Evolutionary conservation across 2,329 filamentous ascomycete species (phyloP), one percentile per base, ranked within the genome.

Genomic region (Aspergillus arachidicola): DNA sequence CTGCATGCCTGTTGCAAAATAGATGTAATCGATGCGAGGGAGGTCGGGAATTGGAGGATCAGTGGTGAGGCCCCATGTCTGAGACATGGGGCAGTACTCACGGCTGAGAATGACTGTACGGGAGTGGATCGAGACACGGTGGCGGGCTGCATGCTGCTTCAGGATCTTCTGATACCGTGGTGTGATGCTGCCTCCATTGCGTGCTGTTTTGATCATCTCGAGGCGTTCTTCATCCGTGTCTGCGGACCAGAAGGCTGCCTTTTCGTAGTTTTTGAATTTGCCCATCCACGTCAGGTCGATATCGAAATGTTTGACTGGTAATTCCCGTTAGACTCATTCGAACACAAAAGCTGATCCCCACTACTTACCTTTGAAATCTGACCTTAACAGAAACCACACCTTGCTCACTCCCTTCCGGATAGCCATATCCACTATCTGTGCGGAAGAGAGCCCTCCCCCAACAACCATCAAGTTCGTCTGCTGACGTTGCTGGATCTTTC

Each of bases 271-370:
- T 61, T 89, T 88, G 75, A 91, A 94, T 73, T 94, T 94, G 11
- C 89, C 90, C 76, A 94, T 90, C 92, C 92, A 95, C 55, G 86
- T 84, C 1, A 94, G 82, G 61, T 89, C 86, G 28, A 94, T 84
- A 69, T 94, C 92, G 67, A 94, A 94, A 63, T 90, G 88, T 76
- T 94, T 94, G 57, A 92, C 84, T 68, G 34, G 16, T 26, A n/a
- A 19, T 23, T 23, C 23, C 9, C 23, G 34, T 53, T 32, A 48
- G 38, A 23, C 38, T 10, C 10, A 26, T 46, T 50, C 6, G 12
- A n/a, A 9, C 2, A 6, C 19, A 21, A 14, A 51, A 19, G 19
- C 21, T 38, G 32, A 12, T 23, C 11, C 23, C 10, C 11, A 59
- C 30, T 3, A 69, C 75, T 64, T 68, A 85, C 85, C 66, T 80